A percentile compares a stretch with the other conserved stretches of the same genome.
Conservation (phyloP, 2,329 filamentous ascomycete genomes). For the Penicillium sp. region DNA sequence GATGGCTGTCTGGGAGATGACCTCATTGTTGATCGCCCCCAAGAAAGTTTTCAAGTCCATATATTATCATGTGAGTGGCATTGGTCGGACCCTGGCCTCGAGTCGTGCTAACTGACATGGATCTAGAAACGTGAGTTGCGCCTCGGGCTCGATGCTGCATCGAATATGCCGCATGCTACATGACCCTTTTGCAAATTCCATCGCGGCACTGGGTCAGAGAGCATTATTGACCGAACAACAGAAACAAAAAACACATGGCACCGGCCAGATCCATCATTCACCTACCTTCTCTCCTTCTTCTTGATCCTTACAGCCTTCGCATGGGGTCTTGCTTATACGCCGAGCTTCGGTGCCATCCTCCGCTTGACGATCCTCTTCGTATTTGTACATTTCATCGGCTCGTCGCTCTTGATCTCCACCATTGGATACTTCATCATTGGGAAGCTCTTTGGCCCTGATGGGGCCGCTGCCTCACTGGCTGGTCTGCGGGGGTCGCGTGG, state of each 20-base stretch:
- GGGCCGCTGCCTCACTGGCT: conserved; percentile 45
- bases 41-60: conserved; percentile 72
- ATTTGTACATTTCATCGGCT: conserved; percentile 62
- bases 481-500: conserved; percentile 49
- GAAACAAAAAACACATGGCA: conserved; percentile 73
- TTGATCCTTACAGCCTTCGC: conserved; percentile 57
- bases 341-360: conserved; percentile 48
- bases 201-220: not conserved
- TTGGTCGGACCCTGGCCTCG: not conserved
- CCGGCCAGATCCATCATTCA: conserved; percentile 68
- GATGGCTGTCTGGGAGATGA: conserved; percentile 74
- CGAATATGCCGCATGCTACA: no score
- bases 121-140: conserved; percentile 43
- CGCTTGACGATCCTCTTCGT: conserved; percentile 53
- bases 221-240: conserved; percentile 29
- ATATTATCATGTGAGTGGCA: conserved; percentile 64
- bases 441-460: conserved; percentile 60
- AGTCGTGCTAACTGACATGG: conserved; percentile 10
- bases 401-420: conserved; percentile 61
- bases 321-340: conserved; percentile 60
- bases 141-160: not conserved
- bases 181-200: not conserved
- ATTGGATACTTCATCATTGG: conserved; percentile 66
- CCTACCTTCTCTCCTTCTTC: conserved; percentile 69
- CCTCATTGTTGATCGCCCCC: conserved; percentile 65